Evolutionary conservation across 2,329 filamentous ascomycete species (phyloP).

Genomic region (Elsinoe ampelina): DNA sequence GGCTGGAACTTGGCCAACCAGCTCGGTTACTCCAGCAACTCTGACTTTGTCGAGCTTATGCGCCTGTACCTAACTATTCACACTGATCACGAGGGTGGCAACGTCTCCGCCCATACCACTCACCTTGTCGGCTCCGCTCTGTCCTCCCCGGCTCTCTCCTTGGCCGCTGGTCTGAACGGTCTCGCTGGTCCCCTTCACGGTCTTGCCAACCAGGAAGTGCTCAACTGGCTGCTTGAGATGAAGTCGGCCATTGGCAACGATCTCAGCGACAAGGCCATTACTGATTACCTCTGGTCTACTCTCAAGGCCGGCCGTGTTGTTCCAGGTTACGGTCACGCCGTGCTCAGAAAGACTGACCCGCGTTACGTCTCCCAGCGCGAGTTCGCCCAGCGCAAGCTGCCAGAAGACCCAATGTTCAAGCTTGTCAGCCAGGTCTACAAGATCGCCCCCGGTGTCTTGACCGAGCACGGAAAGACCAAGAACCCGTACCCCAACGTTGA

Average conservation of each 20-base stretch:
- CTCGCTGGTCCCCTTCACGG: slow-evolving; percentile 97
- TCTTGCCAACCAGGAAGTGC: slow-evolving; percentile 98
- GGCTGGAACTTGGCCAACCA: slow-evolving; percentile 99
- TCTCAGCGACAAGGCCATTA: slow-evolving; percentile 92
- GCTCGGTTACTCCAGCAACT: slow-evolving; percentile 91
- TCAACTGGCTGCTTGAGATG: slow-evolving; percentile 99
- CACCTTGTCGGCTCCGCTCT: slow-evolving; percentile 95
- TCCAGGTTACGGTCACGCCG: slow-evolving; percentile 95
- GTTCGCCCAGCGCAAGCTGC: slow-evolving; percentile 88
- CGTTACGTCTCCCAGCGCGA: slow-evolving; percentile 97
- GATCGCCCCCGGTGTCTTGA: slow-evolving; percentile 94
- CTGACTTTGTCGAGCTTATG: slow-evolving; percentile 96
- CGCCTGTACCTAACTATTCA: slow-evolving; percentile 99
- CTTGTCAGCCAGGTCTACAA: slow-evolving; percentile 99
- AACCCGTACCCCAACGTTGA: slow-evolving; percentile 99
- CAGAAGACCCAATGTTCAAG: slow-evolving; percentile 99
- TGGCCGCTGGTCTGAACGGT: slow-evolving; percentile 94
- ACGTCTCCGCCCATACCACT: slow-evolving; percentile 96
- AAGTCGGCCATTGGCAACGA: slow-evolving; percentile 91
- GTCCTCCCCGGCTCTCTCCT: slow-evolving; percentile 93
- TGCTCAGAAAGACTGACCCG: slow-evolving; percentile 98
- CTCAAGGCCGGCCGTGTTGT: slow-evolving; percentile 94
- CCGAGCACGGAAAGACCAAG: slow-evolving; percentile 99
- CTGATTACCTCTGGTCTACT: slow-evolving; percentile 96
- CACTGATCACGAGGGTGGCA: slow-evolving; percentile 99